Evolutionary conservation across 805 yeast species (phyloP), one percentile per base, ranked within the genome.

Genomic region (Kluyveromyces aestuarii): DNA sequence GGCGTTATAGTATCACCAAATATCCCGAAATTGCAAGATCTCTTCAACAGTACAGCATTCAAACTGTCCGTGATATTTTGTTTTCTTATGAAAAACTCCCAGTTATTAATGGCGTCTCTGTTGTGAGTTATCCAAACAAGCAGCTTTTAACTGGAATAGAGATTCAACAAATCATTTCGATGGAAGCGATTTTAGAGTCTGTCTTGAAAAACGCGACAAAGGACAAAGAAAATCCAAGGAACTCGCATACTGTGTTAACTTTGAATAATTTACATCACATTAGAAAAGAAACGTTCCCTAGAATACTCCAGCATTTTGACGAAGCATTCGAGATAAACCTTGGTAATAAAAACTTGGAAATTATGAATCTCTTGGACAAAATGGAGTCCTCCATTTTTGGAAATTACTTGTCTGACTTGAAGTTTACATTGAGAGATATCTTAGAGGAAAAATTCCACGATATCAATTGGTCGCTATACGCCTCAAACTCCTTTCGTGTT

Each of bases 311-410:
- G 44, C 64, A 66, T 46, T 81, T 78, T 57, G 83, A 81, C 53
- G 58, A 66, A 7, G 67, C 69, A 2, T 80, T 82, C 52, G 74
- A 73, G 39, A 68, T 76, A 17, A 68, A 71, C 9, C 55, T 77
- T 27, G 64, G 71, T 7, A 68, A 70, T 7, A 68, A 72, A 25
- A 67, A 73, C 14, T 55, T 75, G 27, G 72, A 74, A n/a, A 60
- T 81, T 1, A 74, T 71, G 49, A 61, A 67, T 8, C 63, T 73
- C 3, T 55, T 81, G 47, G 73, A 71, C 17, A 71, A 72, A 47
- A 68, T 77, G 61, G 84, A 81, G 52, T 61, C 68, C 11, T 74
- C 76, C 1, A 68, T 84, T 6, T 80, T 81, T 54, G 75, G 74
- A 13, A 73, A 74, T 18, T 82, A 74, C 54, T 65, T 79, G 45